Conservation (phyloP, 2,329 filamentous ascomycete genomes). For the Calycina herbarum region DNA sequence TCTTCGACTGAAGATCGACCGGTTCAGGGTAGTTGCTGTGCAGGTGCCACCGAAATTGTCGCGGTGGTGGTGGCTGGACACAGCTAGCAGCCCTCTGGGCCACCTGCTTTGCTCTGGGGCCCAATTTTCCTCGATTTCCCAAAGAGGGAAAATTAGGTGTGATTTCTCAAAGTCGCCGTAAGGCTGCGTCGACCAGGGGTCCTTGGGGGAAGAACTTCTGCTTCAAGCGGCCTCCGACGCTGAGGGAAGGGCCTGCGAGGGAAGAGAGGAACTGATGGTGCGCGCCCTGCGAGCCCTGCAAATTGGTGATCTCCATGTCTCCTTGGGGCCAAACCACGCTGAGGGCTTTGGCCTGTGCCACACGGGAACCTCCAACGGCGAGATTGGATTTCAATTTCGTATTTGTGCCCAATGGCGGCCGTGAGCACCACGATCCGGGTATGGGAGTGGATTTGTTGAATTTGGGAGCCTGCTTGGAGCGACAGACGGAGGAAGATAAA, state of each 20-base stretch:
- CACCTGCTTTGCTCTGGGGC: neutral
- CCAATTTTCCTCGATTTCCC: neutral
- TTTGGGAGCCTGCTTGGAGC: too few species aligned
- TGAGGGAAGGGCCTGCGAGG: too few species aligned
- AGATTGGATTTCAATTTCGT: neutral
- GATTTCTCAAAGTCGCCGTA: constrained; percentile 1
- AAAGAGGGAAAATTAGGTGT: constrained; percentile 10
- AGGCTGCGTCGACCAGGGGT: constrained; percentile 6
- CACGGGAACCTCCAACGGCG: neutral
- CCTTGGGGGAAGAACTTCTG: too few species aligned
- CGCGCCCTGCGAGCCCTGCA: constrained; percentile 1
- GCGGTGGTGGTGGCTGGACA: neutral
- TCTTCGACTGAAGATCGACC: neutral
- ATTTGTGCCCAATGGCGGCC: neutral
- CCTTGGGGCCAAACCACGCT: constrained; percentile 8
- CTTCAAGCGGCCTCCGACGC: constrained; percentile 8
- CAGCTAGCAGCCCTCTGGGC: neutral
- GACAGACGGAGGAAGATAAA: too few species aligned
- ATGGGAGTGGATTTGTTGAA: too few species aligned
- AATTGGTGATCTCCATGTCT: constrained; percentile 1
- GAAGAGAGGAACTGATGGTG: neutral
- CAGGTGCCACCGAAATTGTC: too few species aligned
- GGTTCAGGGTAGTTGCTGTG: neutral
- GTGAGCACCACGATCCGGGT: too few species aligned
- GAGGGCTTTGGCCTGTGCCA: constrained; percentile 5